Conservation (phyloP, 2,329 filamentous ascomycete genomes). For the Trichophyton verrucosum region DNA sequence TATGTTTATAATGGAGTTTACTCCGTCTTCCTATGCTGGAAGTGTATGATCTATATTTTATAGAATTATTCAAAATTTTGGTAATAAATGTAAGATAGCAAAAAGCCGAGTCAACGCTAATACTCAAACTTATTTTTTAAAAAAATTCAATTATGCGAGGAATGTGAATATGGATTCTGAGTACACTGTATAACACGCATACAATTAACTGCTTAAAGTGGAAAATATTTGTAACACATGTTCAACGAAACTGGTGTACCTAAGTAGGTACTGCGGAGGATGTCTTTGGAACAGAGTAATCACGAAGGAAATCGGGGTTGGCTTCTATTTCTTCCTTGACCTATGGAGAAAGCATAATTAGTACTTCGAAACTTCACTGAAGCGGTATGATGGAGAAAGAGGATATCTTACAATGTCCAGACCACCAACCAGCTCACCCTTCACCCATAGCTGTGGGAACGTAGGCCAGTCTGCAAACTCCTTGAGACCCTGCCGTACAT, state of each 20-base stretch:
- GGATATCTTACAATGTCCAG: conserved; percentile 72
- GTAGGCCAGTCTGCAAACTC: conserved; percentile 98
- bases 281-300: conserved; percentile 45
- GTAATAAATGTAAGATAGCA: too few relatives aligned
- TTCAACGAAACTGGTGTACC: not conserved
- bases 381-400: conserved; percentile 3
- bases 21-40: too few relatives aligned
- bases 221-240: not conserved
- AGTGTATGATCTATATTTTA: too few relatives aligned
- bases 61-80: too few relatives aligned
- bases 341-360: conserved; percentile 34
- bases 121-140: too few relatives aligned
- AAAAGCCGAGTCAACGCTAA: too few relatives aligned
- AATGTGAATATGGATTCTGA: not conserved
- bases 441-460: conserved; percentile 86
- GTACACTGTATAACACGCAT: not conserved
- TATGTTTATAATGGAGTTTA: too few relatives aligned
- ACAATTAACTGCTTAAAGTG: not conserved
- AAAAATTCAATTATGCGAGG: too few relatives aligned
- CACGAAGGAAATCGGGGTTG: conserved; percentile 67
- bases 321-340: conserved; percentile 86
- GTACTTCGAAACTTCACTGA: conserved; percentile 3
- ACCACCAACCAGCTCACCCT: conserved; percentile 81
- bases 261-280: conserved; percentile 5
- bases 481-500: conserved; percentile 91